Evolutionary conservation across 371 early-diverging fungal genomes (phyloP).

Genomic region (Conidiobolus coronatus): DNA sequence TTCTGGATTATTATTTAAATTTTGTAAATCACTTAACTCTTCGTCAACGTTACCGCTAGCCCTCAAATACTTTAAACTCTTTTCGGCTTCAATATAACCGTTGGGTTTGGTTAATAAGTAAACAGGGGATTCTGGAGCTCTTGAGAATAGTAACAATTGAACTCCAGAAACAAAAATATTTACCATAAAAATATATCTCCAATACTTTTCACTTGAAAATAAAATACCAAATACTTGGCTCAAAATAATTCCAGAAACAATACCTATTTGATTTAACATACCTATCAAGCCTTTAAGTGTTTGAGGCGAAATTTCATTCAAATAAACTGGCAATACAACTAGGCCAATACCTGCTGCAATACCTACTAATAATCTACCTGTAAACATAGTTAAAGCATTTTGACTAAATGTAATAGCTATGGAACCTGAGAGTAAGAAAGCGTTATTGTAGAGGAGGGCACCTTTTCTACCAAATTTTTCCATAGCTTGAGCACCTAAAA

Average conservation of each 20-base stretch:
- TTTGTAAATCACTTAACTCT: constrained; percentile 32
- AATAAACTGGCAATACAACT: constrained; percentile 66
- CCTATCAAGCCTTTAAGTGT: constrained; percentile 46
- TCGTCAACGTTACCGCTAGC: constrained; percentile 27
- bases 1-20: too few species aligned
- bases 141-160: constrained; percentile 33
- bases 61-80: constrained; percentile 27
- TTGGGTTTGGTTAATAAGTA: constrained; percentile 28
- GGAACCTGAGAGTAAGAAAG: constrained; percentile 31
- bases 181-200: constrained; percentile 35
- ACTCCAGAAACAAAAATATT: constrained; percentile 28
- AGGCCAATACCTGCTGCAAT: constrained; percentile 61
- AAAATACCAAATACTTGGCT: constrained; percentile 35
- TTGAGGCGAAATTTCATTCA: constrained; percentile 62
- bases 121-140: constrained; percentile 61
- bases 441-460: constrained; percentile 38
- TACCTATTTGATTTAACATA: constrained; percentile 52
- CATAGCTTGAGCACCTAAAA: constrained; percentile 40
- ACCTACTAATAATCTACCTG: constrained; percentile 69
- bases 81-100: constrained; percentile 23
- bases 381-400: constrained; percentile 19
- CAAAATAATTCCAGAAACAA: constrained; percentile 58
- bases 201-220: constrained; percentile 25
- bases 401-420: constrained; percentile 32
- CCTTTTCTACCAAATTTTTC: constrained; percentile 47